Conservation (phyloP, 2,329 filamentous ascomycete species). For the Sclerotinia sclerotiorum region DNA sequence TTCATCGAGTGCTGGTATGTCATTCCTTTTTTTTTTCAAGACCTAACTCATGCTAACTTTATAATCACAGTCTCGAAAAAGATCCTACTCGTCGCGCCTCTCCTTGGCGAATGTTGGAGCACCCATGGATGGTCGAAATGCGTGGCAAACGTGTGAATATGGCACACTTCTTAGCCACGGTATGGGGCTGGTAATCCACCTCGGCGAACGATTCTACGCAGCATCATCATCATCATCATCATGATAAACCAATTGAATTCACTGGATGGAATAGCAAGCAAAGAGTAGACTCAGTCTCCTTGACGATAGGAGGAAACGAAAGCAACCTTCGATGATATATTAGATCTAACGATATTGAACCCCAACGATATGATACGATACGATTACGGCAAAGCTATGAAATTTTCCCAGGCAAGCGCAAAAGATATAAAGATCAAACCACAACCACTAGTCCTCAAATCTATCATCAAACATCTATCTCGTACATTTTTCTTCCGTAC, state of each 20-base stretch:
- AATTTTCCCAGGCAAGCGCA: neutral
- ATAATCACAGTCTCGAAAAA: slow-evolving; percentile 75
- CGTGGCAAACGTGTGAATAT: slow-evolving; percentile 95
- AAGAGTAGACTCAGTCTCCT: neutral
- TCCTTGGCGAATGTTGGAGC: slow-evolving; percentile 98
- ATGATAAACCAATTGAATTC: neutral
- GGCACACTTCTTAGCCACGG: slow-evolving; percentile 86
- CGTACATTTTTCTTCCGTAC: neutral
- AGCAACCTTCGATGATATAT: neutral
- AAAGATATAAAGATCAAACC: neutral
- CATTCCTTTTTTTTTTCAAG: neutral
- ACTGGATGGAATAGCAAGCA: neutral
- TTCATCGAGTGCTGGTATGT: slow-evolving; percentile 99
- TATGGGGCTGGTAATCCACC: slow-evolving; percentile 82
- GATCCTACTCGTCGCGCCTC: slow-evolving; percentile 82
- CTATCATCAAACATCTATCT: slow-evolving; percentile 1
- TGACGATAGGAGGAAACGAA: neutral
- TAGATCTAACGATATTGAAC: slow-evolving; percentile 5
- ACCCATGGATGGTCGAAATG: slow-evolving; percentile 99
- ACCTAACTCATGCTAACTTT: slow-evolving; percentile 25
- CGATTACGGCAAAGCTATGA: slow-evolving; percentile 2
- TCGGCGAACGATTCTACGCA: neutral
- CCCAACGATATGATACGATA: slow-evolving; percentile 1
- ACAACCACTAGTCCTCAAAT: neutral
- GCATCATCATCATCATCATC: too few relatives aligned